phyloP scores from a whole-genome alignment of 2,329 filamentous ascomycete genomes.

The Aulographum hederae region DNA sequence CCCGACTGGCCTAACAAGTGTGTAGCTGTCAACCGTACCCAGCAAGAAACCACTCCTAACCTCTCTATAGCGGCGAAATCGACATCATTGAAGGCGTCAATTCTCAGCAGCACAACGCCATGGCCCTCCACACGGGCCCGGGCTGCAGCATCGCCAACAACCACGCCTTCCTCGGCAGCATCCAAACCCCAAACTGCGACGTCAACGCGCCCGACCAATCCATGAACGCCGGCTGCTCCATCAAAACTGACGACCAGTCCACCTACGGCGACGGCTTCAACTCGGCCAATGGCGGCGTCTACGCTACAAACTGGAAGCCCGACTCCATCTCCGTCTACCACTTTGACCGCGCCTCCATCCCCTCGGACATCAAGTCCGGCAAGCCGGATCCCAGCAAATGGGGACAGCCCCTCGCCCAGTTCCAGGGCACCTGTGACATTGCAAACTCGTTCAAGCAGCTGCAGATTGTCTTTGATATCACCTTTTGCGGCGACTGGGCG shows the following conservation, averaged over 20 bases:
- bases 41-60: background rate
- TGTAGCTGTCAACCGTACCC: background rate
- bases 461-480: constrained; percentile 64
- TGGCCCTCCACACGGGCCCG: constrained; percentile 29
- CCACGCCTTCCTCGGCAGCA: constrained; percentile 28
- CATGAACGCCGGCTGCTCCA: constrained; percentile 23
- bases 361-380: constrained; percentile 39
- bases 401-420: constrained; percentile 50
- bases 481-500: constrained; percentile 81
- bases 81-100: constrained; percentile 32
- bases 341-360: constrained; percentile 53
- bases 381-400: constrained; percentile 49
- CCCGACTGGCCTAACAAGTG: constrained; percentile 17
- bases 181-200: constrained; percentile 31
- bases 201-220: constrained; percentile 20
- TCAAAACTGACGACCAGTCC: constrained; percentile 12
- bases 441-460: constrained; percentile 50
- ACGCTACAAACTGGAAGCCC: constrained; percentile 44
- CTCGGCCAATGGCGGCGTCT: constrained; percentile 23
- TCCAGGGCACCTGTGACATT: constrained; percentile 55
- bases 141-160: constrained; percentile 22
- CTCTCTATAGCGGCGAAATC: constrained; percentile 21
- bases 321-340: constrained; percentile 61
- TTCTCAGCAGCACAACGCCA: constrained; percentile 19
- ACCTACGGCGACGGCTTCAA: constrained; percentile 38